Evolutionary conservation across 1,284 basidiomycete species (phyloP).

Genomic region (Porogramme epimiltina): DNA sequence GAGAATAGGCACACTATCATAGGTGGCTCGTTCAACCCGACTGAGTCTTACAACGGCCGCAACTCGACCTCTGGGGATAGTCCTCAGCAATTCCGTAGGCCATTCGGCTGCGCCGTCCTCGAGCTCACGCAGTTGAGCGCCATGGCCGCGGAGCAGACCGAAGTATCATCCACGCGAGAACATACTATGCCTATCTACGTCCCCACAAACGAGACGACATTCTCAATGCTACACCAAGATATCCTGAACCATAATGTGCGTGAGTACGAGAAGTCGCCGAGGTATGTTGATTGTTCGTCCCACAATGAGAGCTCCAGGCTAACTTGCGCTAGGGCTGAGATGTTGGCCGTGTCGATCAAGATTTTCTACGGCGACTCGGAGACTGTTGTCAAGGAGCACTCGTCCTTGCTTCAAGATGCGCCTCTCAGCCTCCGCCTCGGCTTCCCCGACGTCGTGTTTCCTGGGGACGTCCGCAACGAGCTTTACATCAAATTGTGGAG

Average conservation of each 20-base stretch:
- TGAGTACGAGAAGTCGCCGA: constrained; percentile 84
- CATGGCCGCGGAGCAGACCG: constrained; percentile 61
- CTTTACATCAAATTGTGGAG: constrained; percentile 95
- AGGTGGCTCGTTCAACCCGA: constrained; percentile 9
- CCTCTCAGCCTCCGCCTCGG: constrained; percentile 89
- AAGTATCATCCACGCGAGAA: constrained; percentile 68
- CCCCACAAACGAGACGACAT: constrained; percentile 82
- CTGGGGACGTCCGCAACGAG: constrained; percentile 91
- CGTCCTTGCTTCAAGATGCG: constrained; percentile 82
- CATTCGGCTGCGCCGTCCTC: constrained; percentile 93
- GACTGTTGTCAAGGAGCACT: constrained; percentile 82
- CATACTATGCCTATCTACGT: constrained; percentile 89
- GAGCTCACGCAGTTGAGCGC: constrained; percentile 81
- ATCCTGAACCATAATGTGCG: constrained; percentile 82
- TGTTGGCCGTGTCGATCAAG: constrained; percentile 87
- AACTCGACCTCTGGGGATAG: constrained; percentile 22
- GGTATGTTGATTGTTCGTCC: constrained; percentile 45
- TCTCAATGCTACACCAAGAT: constrained; percentile 94
- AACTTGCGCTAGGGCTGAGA: constrained; percentile 65
- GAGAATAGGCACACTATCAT: constrained; percentile 58
- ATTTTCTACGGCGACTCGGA: constrained; percentile 83
- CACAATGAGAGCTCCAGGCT: constrained; percentile 2
- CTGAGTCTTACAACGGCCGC: constrained; percentile 13
- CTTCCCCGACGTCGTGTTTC: constrained; percentile 96
- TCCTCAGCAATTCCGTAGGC: constrained; percentile 68